These are phyloP conservation scores for Suhomyces maxii DNA, from an alignment of 1,139 yeast genomes.

Conservation along the genomic window DNA sequence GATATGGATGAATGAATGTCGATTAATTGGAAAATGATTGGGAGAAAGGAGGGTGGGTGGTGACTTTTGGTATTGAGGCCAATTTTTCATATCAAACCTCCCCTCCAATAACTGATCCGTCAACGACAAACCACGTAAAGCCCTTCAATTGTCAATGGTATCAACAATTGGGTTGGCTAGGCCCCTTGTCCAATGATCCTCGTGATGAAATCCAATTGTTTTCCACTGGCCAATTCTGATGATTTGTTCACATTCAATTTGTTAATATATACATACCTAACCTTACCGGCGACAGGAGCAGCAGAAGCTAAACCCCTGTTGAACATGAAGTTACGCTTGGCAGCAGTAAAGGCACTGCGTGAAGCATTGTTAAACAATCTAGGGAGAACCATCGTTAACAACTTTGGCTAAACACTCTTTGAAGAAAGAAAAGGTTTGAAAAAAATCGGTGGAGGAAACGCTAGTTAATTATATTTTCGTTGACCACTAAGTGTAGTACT, in stretches of 20 bases:
- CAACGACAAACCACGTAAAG: too few species aligned
- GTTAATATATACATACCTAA: constrained; percentile 63
- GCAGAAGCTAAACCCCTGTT: constrained; percentile 87
- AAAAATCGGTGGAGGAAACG: constrained; percentile 11
- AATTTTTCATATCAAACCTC: too few species aligned
- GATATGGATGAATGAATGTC: too few species aligned
- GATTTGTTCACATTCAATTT: constrained; percentile 1
- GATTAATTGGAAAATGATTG: too few species aligned
- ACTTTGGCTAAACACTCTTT: constrained; percentile 21
- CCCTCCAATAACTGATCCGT: too few species aligned
- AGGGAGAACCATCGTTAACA: constrained; percentile 67
- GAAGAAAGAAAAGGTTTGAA: constrained; percentile 10
- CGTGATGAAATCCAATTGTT: neutral
- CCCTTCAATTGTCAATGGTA: too few species aligned
- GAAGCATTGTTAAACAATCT: constrained; percentile 89
- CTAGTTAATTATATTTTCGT: constrained; percentile 12
- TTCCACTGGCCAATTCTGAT: neutral
- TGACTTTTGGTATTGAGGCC: too few species aligned
- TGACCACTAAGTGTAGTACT: constrained; percentile 8
- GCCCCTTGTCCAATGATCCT: too few species aligned
- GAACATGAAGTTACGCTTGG: constrained; percentile 76
- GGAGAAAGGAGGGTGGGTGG: too few species aligned
- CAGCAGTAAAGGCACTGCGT: constrained; percentile 88
- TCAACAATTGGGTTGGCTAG: too few species aligned
- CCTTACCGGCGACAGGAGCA: constrained; percentile 82